A percentile compares a stretch with the other conserved stretches of the same genome.
These are phyloP conservation scores for Trametes versicolor DNA, from an alignment of 1,284 basidiomycete species.

Conservation along the genomic window DNA sequence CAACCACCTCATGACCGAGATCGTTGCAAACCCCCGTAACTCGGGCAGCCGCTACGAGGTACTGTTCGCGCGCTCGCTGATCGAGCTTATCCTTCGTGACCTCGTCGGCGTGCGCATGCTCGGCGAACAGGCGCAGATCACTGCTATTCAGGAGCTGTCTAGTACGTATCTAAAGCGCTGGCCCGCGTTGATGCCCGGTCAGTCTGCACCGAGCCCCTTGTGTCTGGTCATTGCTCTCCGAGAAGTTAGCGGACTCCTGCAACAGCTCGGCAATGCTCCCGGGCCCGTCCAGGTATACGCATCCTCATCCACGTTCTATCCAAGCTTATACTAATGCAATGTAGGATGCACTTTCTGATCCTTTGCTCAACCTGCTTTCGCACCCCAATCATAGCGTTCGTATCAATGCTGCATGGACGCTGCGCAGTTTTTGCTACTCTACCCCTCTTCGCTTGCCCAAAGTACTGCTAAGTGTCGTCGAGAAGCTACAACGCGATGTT, in stretches of 20 bases:
- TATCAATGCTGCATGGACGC: conserved; percentile 86
- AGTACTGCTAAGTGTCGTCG: conserved; percentile 78
- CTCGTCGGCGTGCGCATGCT: conserved; percentile 90
- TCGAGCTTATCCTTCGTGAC: conserved; percentile 84
- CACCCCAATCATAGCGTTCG: conserved; percentile 92
- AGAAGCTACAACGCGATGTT: conserved; percentile 88
- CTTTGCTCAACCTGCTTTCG: conserved; percentile 84
- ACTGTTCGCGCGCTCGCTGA: conserved; percentile 77
- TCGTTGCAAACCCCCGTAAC: conserved; percentile 69
- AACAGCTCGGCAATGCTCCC: conserved; percentile 93
- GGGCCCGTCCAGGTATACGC: conserved; percentile 79
- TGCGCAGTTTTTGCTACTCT: conserved; percentile 91
- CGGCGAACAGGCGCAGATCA: conserved; percentile 93
- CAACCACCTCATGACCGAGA: conserved; percentile 82
- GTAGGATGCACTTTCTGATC: conserved; percentile 88
- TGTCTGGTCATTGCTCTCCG: conserved; percentile 83
- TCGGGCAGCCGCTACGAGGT: conserved; percentile 76
- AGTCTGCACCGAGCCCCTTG: conserved; percentile 74
- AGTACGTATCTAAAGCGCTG: conserved; percentile 87
- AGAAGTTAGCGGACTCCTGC: conserved; percentile 87
- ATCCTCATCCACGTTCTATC: neutral
- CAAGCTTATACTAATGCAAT: conserved; percentile 4
- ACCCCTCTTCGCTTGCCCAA: conserved; percentile 88
- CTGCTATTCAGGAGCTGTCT: conserved; percentile 89
- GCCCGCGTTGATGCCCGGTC: conserved; percentile 92